Conservation (phyloP, 2,329 filamentous ascomycete species). For the Trematosphaeria pertusa region DNA sequence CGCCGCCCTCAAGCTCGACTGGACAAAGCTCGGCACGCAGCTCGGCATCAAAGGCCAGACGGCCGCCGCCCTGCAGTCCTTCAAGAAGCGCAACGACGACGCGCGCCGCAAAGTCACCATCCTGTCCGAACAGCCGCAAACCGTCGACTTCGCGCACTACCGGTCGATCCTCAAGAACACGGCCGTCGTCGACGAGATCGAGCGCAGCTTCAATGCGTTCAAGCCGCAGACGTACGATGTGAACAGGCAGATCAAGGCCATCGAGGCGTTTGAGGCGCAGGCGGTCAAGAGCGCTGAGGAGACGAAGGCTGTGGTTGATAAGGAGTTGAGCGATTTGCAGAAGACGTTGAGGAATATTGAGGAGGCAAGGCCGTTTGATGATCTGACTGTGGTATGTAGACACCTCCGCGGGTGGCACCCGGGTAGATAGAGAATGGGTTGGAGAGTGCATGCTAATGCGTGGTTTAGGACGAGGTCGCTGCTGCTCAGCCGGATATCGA, state of each 20-base stretch:
- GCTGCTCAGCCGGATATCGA: slow-evolving; percentile 95
- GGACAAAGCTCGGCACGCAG: slow-evolving; percentile 91
- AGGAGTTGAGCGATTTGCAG: slow-evolving; percentile 91
- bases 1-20: slow-evolving; percentile 99
- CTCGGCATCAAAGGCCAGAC: slow-evolving; percentile 97
- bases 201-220: slow-evolving; percentile 92
- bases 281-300: slow-evolving; percentile 96
- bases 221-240: slow-evolving; percentile 95
- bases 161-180: slow-evolving; percentile 93
- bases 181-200: slow-evolving; percentile 93
- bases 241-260: slow-evolving; percentile 91
- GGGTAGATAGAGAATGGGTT: slow-evolving; percentile 5
- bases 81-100: slow-evolving; percentile 99
- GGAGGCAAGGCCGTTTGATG: slow-evolving; percentile 91
- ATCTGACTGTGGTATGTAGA: slow-evolving; percentile 91
- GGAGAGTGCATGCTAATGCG: slow-evolving; percentile 25
- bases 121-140: slow-evolving; percentile 83
- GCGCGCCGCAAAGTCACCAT: slow-evolving; percentile 90
- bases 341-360: slow-evolving; percentile 98
- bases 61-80: slow-evolving; percentile 85
- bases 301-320: slow-evolving; percentile 94
- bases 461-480: slow-evolving; percentile 84
- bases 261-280: slow-evolving; percentile 97
- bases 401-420: too few species aligned
- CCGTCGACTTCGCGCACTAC: slow-evolving; percentile 94